These are phyloP conservation scores for Coniochaeta prunicola DNA, from an alignment of 2,329 filamentous ascomycete species.

Conservation along the genomic window DNA sequence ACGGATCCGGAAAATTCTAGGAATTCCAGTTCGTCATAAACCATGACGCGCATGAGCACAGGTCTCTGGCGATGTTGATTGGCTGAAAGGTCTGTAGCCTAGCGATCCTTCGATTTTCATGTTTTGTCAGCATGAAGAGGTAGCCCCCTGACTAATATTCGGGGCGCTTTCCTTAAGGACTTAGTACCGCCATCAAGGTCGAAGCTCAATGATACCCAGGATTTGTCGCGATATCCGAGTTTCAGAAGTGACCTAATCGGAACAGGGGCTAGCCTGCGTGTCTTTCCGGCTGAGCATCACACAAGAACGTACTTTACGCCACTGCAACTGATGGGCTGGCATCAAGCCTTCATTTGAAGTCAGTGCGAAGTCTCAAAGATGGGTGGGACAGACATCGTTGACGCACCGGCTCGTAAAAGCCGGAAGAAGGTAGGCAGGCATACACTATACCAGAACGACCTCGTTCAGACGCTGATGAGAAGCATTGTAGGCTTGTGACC, in stretches of 20 bases:
- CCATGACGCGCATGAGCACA: background rate
- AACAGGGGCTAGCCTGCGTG: no score
- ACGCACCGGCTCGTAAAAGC: background rate
- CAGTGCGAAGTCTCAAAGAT: background rate
- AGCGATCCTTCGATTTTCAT: background rate
- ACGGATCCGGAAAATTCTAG: no score
- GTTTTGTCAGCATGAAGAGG: background rate
- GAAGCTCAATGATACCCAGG: background rate
- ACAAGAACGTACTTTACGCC: no score
- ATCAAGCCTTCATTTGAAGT: background rate
- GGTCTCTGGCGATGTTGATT: background rate
- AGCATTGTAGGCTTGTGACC: slow-evolving; percentile 27
- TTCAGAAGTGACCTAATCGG: no score
- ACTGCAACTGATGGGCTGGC: no score
- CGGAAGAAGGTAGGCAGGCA: background rate
- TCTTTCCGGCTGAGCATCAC: no score
- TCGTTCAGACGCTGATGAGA: background rate
- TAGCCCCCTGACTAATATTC: no score
- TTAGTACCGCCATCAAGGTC: no score
- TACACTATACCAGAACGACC: background rate
- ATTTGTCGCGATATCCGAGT: no score
- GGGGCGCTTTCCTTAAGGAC: no score
- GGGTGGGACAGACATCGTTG: background rate
- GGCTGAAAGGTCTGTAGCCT: background rate
- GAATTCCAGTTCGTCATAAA: no score